Evolutionary conservation across 1,139 yeast species (phyloP).

Genomic region (Spathaspora sp.): DNA sequence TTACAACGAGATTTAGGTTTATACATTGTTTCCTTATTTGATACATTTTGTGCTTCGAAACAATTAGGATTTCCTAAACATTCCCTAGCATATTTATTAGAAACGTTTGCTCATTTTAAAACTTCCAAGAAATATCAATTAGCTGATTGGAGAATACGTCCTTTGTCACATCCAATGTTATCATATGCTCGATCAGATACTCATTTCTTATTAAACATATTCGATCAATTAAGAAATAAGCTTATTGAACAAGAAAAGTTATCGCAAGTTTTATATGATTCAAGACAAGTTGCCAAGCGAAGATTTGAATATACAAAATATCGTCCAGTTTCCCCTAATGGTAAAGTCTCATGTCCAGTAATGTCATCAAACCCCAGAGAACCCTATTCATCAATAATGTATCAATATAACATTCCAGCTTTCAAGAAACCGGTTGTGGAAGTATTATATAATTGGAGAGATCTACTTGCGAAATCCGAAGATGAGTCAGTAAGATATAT

Average conservation of each 20-base stretch:
- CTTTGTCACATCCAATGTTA: slow-evolving; percentile 72
- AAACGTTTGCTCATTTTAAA: slow-evolving; percentile 75
- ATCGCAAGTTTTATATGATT: slow-evolving; percentile 63
- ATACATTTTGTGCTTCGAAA: slow-evolving; percentile 87
- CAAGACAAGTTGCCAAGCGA: slow-evolving; percentile 78
- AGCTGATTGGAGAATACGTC: slow-evolving; percentile 96
- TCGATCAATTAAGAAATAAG: slow-evolving; percentile 68
- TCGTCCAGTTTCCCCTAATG: slow-evolving; percentile 43
- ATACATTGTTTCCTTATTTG: slow-evolving; percentile 86
- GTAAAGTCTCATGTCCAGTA: slow-evolving; percentile 47
- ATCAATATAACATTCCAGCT: slow-evolving; percentile 64
- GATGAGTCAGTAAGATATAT: slow-evolving; percentile 86
- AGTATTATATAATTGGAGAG: slow-evolving; percentile 81
- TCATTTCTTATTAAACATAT: slow-evolving; percentile 81
- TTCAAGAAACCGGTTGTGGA: slow-evolving; percentile 58
- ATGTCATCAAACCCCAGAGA: slow-evolving; percentile 47
- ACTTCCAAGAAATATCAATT: slow-evolving; percentile 94
- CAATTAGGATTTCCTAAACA: slow-evolving; percentile 76
- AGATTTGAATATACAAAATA: slow-evolving; percentile 74
- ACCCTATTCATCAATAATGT: slow-evolving; percentile 60
- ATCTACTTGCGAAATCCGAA: slow-evolving; percentile 61
- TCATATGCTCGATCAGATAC: slow-evolving; percentile 95
- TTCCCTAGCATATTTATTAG: slow-evolving; percentile 82
- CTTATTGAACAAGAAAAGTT: slow-evolving; percentile 42
- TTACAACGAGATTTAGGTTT: slow-evolving; percentile 92